Base-by-base conservation (phyloP, 2,329 filamentous ascomycete genomes). In the Cladosporium sp. region DNA sequence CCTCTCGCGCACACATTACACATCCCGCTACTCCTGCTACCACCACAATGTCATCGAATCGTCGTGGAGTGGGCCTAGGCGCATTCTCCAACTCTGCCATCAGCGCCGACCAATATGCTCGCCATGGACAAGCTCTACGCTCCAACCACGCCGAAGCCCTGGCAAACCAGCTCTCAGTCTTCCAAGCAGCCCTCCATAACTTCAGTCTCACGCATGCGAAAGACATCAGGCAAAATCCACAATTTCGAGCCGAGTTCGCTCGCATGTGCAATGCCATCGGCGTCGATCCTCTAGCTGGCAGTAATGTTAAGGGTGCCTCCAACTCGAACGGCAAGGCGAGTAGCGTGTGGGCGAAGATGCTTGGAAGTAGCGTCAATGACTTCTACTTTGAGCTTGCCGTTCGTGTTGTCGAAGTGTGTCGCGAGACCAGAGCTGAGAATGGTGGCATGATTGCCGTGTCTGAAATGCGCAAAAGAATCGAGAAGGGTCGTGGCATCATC, bases 341-440 rank as follows among this genome's bases (percentile, higher is more conserved):
- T 21, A 95, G 90, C 66, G 88, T 97, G 67, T 98, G 95, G 94
- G 91, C 92, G 10, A 93, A 97, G 81, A 87, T 98, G 69, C 85
- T 98, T 24, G 95, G 95, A 34, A 88, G 91, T 67, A 93, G 89
- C 73, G 93, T 99, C 72, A 96, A 97, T 77, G 95, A 99, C 78
- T 99, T 99, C 77, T 99, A 98, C 81, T 98, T 98, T 78, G 94
- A 96, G 82, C 87, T 99, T 55, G 95, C 93, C 1, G 94, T 98
- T n/a, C 86, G 92, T 59, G 91, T 98, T 0, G 95, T 99, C 6
- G 94, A 98, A 78, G 88, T 97, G 8, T 99, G 95, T 76, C 85
- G 92, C 6, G 88, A 90, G 62, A 97, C 93, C 54, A 85, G 95
- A 62, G 87, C 87, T 4, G 94, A 97, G 80, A 99, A 99, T 77